Evolutionary conservation across 371 early-diverging fungal genomes (phyloP).

Genomic region (Actinomucor elegans): DNA sequence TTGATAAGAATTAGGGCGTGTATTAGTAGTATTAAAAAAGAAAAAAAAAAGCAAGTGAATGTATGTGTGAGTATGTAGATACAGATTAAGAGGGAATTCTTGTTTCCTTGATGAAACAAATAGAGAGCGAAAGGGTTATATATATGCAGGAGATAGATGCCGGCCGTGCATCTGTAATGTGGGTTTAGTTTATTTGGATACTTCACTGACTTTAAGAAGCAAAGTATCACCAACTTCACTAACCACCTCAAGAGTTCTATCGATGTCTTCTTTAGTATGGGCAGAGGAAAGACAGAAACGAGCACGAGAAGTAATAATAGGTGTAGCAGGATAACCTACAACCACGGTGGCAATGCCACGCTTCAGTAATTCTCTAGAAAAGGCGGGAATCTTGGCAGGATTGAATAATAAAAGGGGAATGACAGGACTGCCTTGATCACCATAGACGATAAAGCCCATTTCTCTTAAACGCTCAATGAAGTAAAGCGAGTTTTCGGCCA

Average conservation of each 20-base stretch:
- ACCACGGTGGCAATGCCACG: slow-evolving; percentile 97
- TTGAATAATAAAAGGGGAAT: slow-evolving; percentile 95
- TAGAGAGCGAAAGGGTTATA: background rate
- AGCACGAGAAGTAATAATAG: slow-evolving; percentile 96
- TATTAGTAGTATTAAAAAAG: background rate
- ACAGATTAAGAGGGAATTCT: background rate
- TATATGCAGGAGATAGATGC: background rate
- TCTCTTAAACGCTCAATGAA: slow-evolving; percentile 82
- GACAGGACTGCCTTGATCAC: slow-evolving; percentile 94
- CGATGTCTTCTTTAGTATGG: slow-evolving; percentile 95
- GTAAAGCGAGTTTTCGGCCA: slow-evolving; percentile 89
- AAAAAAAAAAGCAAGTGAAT: background rate
- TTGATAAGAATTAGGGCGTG: too few relatives aligned
- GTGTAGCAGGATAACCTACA: slow-evolving; percentile 98
- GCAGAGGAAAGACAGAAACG: slow-evolving; percentile 97
- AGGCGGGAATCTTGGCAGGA: slow-evolving; percentile 98
- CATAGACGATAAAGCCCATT: slow-evolving; percentile 96
- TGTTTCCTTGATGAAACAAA: background rate
- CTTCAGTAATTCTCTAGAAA: slow-evolving; percentile 91
- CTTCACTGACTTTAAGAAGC: slow-evolving; percentile 45
- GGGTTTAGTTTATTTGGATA: slow-evolving; percentile 1
- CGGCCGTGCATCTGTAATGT: background rate
- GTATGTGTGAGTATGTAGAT: background rate
- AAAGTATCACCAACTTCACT: slow-evolving; percentile 69
- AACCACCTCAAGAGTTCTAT: slow-evolving; percentile 61